Evolutionary conservation across 257 asterid species (phyloP), one percentile per base, ranked within the genome.

Genomic region (Solanum ossicruentum): DNA sequence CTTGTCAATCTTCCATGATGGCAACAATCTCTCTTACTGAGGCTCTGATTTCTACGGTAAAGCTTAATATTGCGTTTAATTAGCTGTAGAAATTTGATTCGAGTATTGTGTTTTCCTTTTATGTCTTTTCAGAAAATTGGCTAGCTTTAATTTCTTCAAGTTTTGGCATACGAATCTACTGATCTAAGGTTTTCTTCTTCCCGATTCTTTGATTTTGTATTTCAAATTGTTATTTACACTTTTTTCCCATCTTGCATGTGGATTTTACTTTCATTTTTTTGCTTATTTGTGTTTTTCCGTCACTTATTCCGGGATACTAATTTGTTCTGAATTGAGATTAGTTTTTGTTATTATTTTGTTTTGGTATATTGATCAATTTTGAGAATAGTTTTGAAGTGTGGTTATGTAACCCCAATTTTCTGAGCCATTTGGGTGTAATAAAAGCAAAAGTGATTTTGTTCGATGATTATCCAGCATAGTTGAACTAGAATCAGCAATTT

Each of bases 371-470:
- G 55, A 51, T 12, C 6, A 51, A 51, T 51, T 51, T 93, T 77
- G 51, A 93, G 87, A 26, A 89, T 87, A 84, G 91, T 88, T 73
- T 80, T 88, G 90, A 10, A 94, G 84, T 16, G 88, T 87, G 78
- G 90, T 85, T 81, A 97, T 88, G 91, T 83, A 91, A 9, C 92
- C 86, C 81, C 83, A 21, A 90, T 28, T 83, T 86, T 90, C 83
- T 92, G 86, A 11, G 97, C 17, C 13, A 51, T 51, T 12, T 51
- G 17, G 16, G 17, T 51, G 55, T 51, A 51, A 28, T 3, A 28
- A 28, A 28, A 28, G 32, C 3, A 28, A 28, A 28, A 28, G 32
- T 28, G 32, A 28, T 28, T 28, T 28, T 28, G 32, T 2, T 28
- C 32, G 32, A 28, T 28, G 32, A 28, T 28, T 28, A 28, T 28